Base-by-base conservation (phyloP, 2,329 filamentous ascomycete species). In the Sphaerulina populicola region DNA sequence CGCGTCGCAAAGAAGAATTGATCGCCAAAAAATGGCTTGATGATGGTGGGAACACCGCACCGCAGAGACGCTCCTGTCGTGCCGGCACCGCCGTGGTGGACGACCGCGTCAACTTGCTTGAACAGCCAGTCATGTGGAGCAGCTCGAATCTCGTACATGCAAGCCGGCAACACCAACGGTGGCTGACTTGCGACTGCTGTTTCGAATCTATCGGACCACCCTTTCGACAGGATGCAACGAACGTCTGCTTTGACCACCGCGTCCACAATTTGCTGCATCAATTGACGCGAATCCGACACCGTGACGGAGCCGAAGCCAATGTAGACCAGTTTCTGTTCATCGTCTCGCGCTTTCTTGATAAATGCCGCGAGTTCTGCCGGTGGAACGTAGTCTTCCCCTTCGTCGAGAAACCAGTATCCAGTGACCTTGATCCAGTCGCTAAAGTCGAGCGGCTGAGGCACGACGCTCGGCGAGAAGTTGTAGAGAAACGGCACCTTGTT, bases 401-500 rank as follows among this genome's bases (percentile, higher is more conserved):
- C 91, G 59, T 95, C 85, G 44, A 98, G 72, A 69, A 98, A 97
- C 93, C 93, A 98, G 71, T 98, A 97, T 0, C 93, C 93, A 0
- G 93, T 97, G 6, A 97, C 88, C 39, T 88, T 82, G 66, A 98
- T 93, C 93, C 93, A 98, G 68, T 97, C 93, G 38, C 88, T 91
- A 71, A 90, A 98, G 71, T 98, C 93, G 1, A 96, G 75, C 12
- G 93, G 93, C 27, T 90, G 91, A 2, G 87, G 82, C n/a, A 98
- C 93, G 10, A 98, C 93, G 9, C 82, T 86, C 0, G 90, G 88
- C 50, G 88, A 94, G 68, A 96, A 97, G 70, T 96, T 97, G 74
- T 98, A 98, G 41, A 98, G 71, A 69, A 98, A 98, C 0, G 93
- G 93, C n/a, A 96, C 88, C 67, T 94, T 94, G 73, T 96, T 95